Conservation (phyloP, 1,284 basidiomycete species). For the Ceratobasidium sp. region DNA sequence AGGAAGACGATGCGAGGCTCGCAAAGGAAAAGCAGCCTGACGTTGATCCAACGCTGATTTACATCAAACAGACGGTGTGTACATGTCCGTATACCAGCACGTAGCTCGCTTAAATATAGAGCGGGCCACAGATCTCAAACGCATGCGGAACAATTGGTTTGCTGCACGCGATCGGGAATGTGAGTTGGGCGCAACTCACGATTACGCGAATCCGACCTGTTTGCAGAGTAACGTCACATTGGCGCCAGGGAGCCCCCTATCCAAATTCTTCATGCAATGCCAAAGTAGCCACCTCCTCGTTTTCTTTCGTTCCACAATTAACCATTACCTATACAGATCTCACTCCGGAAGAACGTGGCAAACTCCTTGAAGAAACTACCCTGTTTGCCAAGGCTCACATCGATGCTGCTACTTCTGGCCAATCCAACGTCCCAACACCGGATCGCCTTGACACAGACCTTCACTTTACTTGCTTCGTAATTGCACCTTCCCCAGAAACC, state of each 20-base stretch:
- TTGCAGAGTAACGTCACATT: conserved; percentile 62
- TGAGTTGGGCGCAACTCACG: conserved; percentile 51
- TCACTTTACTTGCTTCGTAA: conserved; percentile 86
- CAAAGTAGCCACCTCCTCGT: conserved; percentile 55
- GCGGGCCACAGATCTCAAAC: conserved; percentile 70
- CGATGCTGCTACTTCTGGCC: conserved; percentile 70
- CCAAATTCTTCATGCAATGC: conserved; percentile 68
- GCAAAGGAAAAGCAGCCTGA: conserved; percentile 56
- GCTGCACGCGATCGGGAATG: conserved; percentile 79
- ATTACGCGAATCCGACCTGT: background rate
- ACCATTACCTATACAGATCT: conserved; percentile 56
- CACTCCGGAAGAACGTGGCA: conserved; percentile 73
- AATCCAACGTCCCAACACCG: conserved; percentile 55
- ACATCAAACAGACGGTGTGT: conserved; percentile 77
- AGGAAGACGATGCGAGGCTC: conserved; percentile 64
- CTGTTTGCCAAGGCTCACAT: conserved; percentile 80
- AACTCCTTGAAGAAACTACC: conserved; percentile 73
- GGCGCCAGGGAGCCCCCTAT: conserved; percentile 62
- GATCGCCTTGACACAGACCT: conserved; percentile 67
- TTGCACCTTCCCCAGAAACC: conserved; percentile 60
- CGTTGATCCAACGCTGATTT: conserved; percentile 69
- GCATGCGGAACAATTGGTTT: conserved; percentile 91
- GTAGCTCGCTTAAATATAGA: background rate
- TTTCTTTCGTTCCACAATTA: conserved; percentile 47
- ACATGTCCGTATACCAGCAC: background rate